Evolutionary conservation across 148 eudicot genomes (phyloP), one percentile per base, ranked within the genome.

Genomic region (Fallopia convolvulus): DNA sequence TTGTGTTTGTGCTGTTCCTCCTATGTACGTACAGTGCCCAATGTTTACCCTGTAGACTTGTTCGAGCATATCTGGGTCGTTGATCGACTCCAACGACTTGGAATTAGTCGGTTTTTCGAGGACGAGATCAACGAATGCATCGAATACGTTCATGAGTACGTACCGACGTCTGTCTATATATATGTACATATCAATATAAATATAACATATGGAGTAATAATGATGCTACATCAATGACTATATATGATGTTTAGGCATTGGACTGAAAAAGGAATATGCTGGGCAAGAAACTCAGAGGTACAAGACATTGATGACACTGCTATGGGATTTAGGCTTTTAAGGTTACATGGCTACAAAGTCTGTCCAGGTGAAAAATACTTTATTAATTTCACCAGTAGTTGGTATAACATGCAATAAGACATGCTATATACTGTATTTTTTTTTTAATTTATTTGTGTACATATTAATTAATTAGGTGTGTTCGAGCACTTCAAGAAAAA

Each of bases 261-360:
- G 96, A 86, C 91, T n/a, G 77, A 86, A 14, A 68, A 82, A 55
- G 98, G 98, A 46, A 93, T 93, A 21, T 89, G 98, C 74, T 93
- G 98, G 98, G 96, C 96, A 20, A 93, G 90, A 80, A 87, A 93
- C 72, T 86, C 91, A 8, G 78, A 70, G 12, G 88, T 93, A 39
- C 89, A 88, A 30, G 96, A 91, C 78, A 87, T 93, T 65, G 98
- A 93, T 78, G 98, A 91, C 79, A 91, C 98, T 1, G 92, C 98
- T n/a, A 93, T 93, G 98, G 98, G 84, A 8, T 93, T 93, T 76
- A 84, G 96, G 72, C 84, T 91, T 50, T 75, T 93, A 18, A 87
- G 98, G 71, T 77, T 88, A 80, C 92, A 91, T 80, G 96, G 98
- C 9, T 82, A 89, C 77, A 76, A 85, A 0, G 87, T 93, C 79